Base-by-base conservation (phyloP, 2,329 filamentous ascomycete species). In the Eutypa lata region DNA sequence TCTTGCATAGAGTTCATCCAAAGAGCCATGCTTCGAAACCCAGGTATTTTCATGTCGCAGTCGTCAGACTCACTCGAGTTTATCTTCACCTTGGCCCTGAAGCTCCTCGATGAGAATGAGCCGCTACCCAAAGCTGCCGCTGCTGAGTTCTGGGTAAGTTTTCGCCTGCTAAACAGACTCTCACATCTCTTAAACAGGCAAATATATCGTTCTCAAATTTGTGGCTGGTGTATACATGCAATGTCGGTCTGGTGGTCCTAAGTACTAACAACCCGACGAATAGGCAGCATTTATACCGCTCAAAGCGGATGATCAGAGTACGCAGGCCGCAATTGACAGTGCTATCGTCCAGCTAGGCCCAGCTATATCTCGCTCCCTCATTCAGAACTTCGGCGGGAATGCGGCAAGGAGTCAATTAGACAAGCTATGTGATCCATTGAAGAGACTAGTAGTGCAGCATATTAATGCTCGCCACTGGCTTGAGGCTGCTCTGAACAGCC, bases 111-210 rank as follows among this genome's bases (percentile, higher is more conserved):
- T 43, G 87, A 86, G 13, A 83, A 79, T 28, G 90, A 94, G 54
- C 84, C 88, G 0, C 73, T 95, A 10, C 88, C 89, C 0, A 95
- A 94, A 70, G 81, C 81, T 28, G 82, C 88, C 2, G 82, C 90
- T 1, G 82, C 86, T 8, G 83, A 88, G 26, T 89, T 95, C 56
- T 94, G 90, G 89, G 85, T 88, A 71, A 60, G 77, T 64, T 49
- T 53, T 26, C 11, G 16, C 3, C 19, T 42, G 21, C 13, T 7
- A 21, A 19, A 28, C 7, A 24, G 16, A 5, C 22, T 45, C 35
- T 19, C 10, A n/a, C n/a, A n/a, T n/a, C 22, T 31, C 49, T 33
- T 28, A 26, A 31, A 40, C 31, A 35, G 16, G 28, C 31, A 19
- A 47, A 48, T 51, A 33, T 31, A 10, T 31, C 26, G 6, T 31